Evolutionary conservation across 306 rosid species (phyloP).

Genomic region (Quillaja saponaria): DNA sequence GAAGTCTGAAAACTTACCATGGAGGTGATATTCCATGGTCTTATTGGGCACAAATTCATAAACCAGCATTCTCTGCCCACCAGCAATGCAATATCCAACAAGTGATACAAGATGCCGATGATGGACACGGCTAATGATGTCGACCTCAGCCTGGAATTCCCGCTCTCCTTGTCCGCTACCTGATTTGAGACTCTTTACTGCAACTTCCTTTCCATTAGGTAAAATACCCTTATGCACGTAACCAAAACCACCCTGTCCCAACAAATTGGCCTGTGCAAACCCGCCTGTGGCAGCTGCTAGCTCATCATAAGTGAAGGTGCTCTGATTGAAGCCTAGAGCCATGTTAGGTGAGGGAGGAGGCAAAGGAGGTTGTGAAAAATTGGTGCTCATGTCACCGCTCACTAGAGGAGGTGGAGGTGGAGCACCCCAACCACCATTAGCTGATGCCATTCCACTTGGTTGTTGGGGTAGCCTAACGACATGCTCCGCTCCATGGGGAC

Average conservation of each 20-base stretch:
- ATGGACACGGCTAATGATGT: conserved; percentile 81
- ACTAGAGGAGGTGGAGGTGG: conserved; percentile 33
- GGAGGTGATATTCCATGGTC: conserved; percentile 65
- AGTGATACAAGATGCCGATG: conserved; percentile 84
- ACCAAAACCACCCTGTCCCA: conserved; percentile 93
- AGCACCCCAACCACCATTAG: conserved; percentile 52
- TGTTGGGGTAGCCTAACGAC: conserved; percentile 51
- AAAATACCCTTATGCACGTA: conserved; percentile 81
- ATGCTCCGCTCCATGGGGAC: conserved; percentile 46
- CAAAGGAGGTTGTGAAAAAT: conserved; percentile 42
- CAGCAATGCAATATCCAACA: conserved; percentile 71
- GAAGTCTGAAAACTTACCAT: conserved; percentile 37
- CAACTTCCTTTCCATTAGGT: conserved; percentile 75
- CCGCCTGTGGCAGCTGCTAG: conserved; percentile 65
- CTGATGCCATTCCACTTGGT: conserved; percentile 37
- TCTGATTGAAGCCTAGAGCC: conserved; percentile 60
- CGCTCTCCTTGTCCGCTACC: conserved; percentile 83
- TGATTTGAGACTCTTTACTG: conserved; percentile 73
- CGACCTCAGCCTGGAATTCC: conserved; percentile 87
- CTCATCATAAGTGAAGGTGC: conserved; percentile 79
- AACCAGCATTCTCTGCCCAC: conserved; percentile 78
- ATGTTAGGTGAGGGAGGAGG: conserved; percentile 79
- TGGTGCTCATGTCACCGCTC: conserved; percentile 53
- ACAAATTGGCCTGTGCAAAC: conserved; percentile 49
- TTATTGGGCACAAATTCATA: conserved; percentile 68